Percentiles rank a stretch among this genome's conserved stretches.
Evolutionary conservation across 2,329 filamentous ascomycete species (phyloP).

Genomic region (Cercospora zeina): DNA sequence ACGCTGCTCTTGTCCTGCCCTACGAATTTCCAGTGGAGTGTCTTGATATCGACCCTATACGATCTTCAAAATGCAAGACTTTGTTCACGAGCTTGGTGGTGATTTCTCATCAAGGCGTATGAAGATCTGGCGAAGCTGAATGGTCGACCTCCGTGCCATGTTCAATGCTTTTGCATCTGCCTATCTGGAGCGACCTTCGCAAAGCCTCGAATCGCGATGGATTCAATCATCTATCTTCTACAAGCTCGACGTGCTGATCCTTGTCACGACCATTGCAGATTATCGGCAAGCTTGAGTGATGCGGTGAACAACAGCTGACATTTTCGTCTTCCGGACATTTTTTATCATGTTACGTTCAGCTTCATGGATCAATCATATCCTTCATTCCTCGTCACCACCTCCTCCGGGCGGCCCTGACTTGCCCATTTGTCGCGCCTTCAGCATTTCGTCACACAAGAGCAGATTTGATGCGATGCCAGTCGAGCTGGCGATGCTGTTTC

Average conservation of each 20-base stretch:
- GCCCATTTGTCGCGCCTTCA: slow-evolving; percentile 96
- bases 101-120: not conserved
- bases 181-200: not conserved
- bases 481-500: slow-evolving; percentile 91
- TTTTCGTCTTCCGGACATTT: not conserved
- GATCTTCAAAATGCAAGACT: too few relatives aligned
- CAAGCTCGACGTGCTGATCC: not conserved
- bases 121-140: not conserved
- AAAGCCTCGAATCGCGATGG: not conserved
- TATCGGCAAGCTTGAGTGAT: not conserved
- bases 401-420: slow-evolving; percentile 38
- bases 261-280: not conserved
- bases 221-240: not conserved
- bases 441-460: slow-evolving; percentile 90
- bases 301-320: not conserved
- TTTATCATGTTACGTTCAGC: not conserved
- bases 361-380: not conserved
- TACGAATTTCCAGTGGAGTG: too few relatives aligned
- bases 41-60: not conserved
- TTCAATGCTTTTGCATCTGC: not conserved
- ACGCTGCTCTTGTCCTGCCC: too few relatives aligned
- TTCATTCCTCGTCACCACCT: slow-evolving; percentile 32
- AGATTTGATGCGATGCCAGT: slow-evolving; percentile 94
- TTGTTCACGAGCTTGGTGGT: not conserved
- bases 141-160: not conserved